Base-by-base conservation (phyloP, 768 basidiomycete species). In the Coprinellus aureogranulatus region DNA sequence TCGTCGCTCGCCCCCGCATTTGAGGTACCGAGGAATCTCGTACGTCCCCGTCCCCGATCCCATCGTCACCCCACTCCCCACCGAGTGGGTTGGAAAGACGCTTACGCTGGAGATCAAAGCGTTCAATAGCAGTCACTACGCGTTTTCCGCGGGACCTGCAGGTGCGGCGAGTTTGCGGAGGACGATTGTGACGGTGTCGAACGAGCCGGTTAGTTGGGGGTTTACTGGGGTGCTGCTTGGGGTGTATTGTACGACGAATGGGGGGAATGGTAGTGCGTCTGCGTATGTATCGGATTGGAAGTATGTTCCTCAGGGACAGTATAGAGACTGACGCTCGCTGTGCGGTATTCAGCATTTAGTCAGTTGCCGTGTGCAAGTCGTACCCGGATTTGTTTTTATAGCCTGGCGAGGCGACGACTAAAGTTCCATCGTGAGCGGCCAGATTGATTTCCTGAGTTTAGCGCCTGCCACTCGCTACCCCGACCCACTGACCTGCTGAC, bases 271-370 rank as follows among this genome's bases (percentile, higher is more conserved):
- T 3, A 58, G 31, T 31, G 50, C 59, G 10, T 45, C 52, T 16
- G 62, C 62, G 20, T 60, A 59, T 28, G 44, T 63, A 14, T 60
- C 59, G 2, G 59, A 59, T 18, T 63, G 62, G 62, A 49, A 27
- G 54, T 65, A 64, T 61, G 56, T 62, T 44, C 62, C 54, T 37
- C 60, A 63, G 58, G 61, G 54, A 4, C 60, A 63, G 26, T 53
- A 27, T 25, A 53, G 58, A 37, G 42, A 53, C 39, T 58, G 22
- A 49, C n/a, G n/a, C n/a, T n/a, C n/a, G n/a, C n/a, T n/a, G n/a
- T n/a, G n/a, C n/a, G n/a, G n/a, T n/a, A n/a, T n/a, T n/a, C n/a
- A n/a, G n/a, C n/a, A n/a, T n/a, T n/a, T n/a, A n/a, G n/a, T n/a
- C n/a, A n/a, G n/a, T n/a, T n/a, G n/a, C n/a, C n/a, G n/a, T n/a